Percentiles rank a stretch among this genome's conserved stretches.
Evolutionary conservation across 768 basidiomycete genomes (phyloP).

Genomic region (Chalciporus pseudorubinellus): DNA sequence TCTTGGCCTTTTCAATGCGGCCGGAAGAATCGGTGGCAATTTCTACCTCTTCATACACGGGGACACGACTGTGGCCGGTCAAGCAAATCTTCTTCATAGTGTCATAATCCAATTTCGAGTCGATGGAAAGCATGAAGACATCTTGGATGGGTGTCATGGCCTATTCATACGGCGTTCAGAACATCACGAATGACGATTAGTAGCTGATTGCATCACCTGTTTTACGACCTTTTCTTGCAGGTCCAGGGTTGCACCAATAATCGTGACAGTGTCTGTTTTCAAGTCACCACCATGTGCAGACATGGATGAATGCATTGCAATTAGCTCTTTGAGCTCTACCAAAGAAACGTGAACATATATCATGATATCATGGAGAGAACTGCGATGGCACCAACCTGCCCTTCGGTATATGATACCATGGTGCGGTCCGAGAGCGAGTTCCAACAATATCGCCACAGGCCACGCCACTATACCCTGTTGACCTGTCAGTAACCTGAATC

Average conservation of each 20-base stretch:
- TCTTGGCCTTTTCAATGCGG: conserved; percentile 60
- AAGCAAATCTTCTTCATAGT: conserved; percentile 72
- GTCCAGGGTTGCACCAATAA: conserved; percentile 87
- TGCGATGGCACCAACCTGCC: conserved; percentile 40
- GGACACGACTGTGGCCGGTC: conserved; percentile 82
- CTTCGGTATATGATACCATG: conserved; percentile 91
- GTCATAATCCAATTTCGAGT: conserved; percentile 78
- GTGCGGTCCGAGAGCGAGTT: conserved; percentile 74
- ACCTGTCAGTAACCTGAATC: neutral
- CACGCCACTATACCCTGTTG: conserved; percentile 69
- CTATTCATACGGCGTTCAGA: conserved; percentile 28
- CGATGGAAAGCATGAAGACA: conserved; percentile 87
- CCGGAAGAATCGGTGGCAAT: conserved; percentile 41
- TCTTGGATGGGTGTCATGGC: conserved; percentile 80
- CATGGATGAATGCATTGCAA: conserved; percentile 78
- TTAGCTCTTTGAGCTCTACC: conserved; percentile 81
- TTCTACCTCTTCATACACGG: conserved; percentile 77
- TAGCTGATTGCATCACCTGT: conserved; percentile 40
- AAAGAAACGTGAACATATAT: too few species aligned
- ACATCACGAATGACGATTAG: neutral
- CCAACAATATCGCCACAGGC: conserved; percentile 83
- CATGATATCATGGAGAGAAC: neutral
- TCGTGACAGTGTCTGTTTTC: conserved; percentile 81
- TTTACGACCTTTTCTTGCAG: conserved; percentile 82
- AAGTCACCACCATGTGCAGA: conserved; percentile 81